Percentiles rank a stretch among this genome's conserved stretches.
Evolutionary conservation across 169 alveolate genomes (phyloP).

Genomic region (Plasmodium reichenowi): DNA sequence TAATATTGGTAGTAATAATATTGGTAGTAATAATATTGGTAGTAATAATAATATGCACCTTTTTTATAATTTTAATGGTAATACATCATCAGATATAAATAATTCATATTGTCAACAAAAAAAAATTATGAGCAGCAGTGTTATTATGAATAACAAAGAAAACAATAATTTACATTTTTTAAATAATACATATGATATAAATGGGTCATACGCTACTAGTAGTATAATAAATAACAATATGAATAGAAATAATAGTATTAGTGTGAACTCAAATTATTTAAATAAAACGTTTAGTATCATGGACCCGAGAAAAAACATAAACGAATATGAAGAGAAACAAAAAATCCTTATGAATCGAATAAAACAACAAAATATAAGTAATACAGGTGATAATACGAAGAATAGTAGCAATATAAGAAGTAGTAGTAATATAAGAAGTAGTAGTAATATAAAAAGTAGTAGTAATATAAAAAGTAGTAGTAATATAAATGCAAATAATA

Average conservation of each 20-base stretch:
- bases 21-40: too few species aligned
- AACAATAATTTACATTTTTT: slow-evolving; percentile 5
- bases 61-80: too few species aligned
- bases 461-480: neutral
- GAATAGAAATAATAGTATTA: neutral
- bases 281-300: slow-evolving; percentile 1
- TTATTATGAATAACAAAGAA: neutral
- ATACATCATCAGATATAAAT: neutral
- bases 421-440: neutral
- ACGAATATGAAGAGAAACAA: neutral
- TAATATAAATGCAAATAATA: neutral
- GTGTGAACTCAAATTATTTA: neutral
- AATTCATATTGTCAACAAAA: neutral
- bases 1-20: too few species aligned
- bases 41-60: too few species aligned
- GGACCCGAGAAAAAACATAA: neutral
- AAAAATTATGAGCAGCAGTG: slow-evolving; percentile 13
- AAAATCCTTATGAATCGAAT: neutral
- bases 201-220: neutral
- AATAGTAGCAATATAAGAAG: neutral
- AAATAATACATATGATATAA: slow-evolving; percentile 29
- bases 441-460: neutral
- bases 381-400: neutral
- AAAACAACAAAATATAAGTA: neutral
- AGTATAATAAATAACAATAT: neutral